Evolutionary conservation across 2,329 filamentous ascomycete genomes (phyloP).

Genomic region (Elsinoe arachidis): DNA sequence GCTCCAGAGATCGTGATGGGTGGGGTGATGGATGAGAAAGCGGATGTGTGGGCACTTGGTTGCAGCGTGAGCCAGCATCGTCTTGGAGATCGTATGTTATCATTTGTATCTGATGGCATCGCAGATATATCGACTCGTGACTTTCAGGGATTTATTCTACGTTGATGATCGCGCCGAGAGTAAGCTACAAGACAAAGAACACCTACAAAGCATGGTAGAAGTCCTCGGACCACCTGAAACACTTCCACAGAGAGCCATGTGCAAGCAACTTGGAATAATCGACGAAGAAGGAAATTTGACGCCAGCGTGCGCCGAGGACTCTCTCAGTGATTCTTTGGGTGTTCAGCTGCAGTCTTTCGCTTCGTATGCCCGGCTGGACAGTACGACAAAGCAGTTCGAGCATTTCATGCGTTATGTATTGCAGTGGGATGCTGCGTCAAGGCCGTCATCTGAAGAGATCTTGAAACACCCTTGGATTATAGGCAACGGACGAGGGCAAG

Average conservation of each 20-base stretch:
- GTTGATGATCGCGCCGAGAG: neutral
- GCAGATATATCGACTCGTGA: neutral
- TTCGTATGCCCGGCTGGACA: neutral
- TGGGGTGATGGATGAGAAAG: neutral
- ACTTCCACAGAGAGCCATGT: neutral
- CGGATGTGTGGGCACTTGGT: conserved; percentile 1
- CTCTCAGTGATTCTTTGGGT: neutral
- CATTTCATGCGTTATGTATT: neutral
- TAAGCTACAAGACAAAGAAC: neutral
- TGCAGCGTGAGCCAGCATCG: neutral
- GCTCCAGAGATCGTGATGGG: neutral
- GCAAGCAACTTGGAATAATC: neutral
- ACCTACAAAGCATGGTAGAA: conserved; percentile 5
- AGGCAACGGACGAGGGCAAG: neutral
- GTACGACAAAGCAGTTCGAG: neutral
- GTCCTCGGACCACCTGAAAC: neutral
- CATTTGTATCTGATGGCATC: neutral
- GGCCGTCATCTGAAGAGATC: neutral
- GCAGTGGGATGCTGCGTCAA: neutral
- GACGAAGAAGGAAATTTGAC: neutral
- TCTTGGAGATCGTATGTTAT: neutral
- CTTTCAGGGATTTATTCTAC: neutral
- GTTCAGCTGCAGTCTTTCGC: neutral
- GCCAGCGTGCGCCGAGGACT: neutral
- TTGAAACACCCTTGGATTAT: neutral